phyloP scores from a whole-genome alignment of 352 stramenopile species.

The Phytophthora idaei region DNA sequence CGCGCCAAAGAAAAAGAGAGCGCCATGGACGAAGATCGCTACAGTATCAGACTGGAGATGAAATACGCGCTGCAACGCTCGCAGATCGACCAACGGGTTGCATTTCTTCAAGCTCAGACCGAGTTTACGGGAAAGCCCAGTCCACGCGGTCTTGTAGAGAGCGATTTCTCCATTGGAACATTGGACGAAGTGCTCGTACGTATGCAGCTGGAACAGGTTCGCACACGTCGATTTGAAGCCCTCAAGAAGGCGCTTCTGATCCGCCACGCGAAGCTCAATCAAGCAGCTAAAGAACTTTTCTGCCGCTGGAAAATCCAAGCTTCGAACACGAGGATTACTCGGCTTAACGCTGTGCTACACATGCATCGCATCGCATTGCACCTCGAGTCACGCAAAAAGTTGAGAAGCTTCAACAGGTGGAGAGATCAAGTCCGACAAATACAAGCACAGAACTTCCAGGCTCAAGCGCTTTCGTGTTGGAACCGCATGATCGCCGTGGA shows the following conservation, averaged over 20 bases:
- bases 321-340: conserved; percentile 30
- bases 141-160: conserved; percentile 18
- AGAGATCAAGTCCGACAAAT: conserved; percentile 42
- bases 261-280: conserved; percentile 46
- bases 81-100: conserved; percentile 69
- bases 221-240: conserved; percentile 64
- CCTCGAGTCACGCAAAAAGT: conserved; percentile 39
- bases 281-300: conserved; percentile 38
- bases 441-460: conserved; percentile 45
- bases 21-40: conserved; percentile 66
- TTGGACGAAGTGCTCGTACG: conserved; percentile 71
- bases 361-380: conserved; percentile 49
- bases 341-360: conserved; percentile 44
- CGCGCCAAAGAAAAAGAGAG: conserved; percentile 56
- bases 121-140: conserved; percentile 3
- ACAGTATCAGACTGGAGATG: conserved; percentile 71
- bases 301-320: conserved; percentile 50
- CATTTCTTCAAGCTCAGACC: conserved; percentile 49
- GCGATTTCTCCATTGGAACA: conserved; percentile 51
- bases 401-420: conserved; percentile 48
- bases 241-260: conserved; percentile 70
- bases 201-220: conserved; percentile 66
- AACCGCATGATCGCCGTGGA: conserved; percentile 75
- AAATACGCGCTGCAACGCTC: conserved; percentile 60
- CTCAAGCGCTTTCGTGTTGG: conserved; percentile 57